Conservation (phyloP, 2,329 filamentous ascomycete species). For the Mycosphaerella sp. region DNA sequence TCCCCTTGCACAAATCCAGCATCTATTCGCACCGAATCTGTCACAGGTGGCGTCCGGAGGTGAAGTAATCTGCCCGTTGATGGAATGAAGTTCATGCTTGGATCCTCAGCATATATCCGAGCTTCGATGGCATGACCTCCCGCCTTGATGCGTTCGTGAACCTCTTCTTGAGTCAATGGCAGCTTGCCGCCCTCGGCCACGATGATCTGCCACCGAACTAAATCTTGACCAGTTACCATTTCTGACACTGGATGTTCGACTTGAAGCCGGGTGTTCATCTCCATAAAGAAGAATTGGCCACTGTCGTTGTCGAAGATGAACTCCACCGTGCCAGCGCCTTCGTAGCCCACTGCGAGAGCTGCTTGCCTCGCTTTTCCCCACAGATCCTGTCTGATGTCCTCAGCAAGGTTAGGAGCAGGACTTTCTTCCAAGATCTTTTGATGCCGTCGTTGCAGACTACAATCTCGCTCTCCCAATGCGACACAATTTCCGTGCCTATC, state of each 20-base stretch:
- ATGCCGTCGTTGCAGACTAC: slow-evolving; percentile 59
- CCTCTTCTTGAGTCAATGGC: slow-evolving; percentile 58
- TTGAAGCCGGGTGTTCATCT: slow-evolving; percentile 76
- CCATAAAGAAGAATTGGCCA: slow-evolving; percentile 63
- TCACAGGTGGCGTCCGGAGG: slow-evolving; percentile 63
- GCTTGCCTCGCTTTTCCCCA: slow-evolving; percentile 60
- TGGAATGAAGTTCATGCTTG: slow-evolving; percentile 83
- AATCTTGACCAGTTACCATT: slow-evolving; percentile 66
- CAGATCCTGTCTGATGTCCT: slow-evolving; percentile 55
- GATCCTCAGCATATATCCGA: slow-evolving; percentile 93
- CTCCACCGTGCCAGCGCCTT: slow-evolving; percentile 61
- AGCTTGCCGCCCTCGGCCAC: slow-evolving; percentile 68
- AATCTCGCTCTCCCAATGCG: slow-evolving; percentile 58
- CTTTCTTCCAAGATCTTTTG: slow-evolving; percentile 63
- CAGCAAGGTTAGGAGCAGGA: slow-evolving; percentile 55
- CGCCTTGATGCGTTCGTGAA: slow-evolving; percentile 62
- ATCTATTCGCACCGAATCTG: slow-evolving; percentile 77
- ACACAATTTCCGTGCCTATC: slow-evolving; percentile 60
- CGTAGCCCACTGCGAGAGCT: slow-evolving; percentile 57
- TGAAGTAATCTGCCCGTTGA: slow-evolving; percentile 86
- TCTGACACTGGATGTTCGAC: slow-evolving; percentile 95
- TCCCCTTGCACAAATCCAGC: slow-evolving; percentile 89
- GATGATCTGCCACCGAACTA: slow-evolving; percentile 93
- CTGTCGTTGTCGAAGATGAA: slow-evolving; percentile 64
- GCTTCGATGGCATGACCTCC: slow-evolving; percentile 90